Conservation (phyloP, 2,329 filamentous ascomycete genomes). For the Aspergillus melleus region DNA sequence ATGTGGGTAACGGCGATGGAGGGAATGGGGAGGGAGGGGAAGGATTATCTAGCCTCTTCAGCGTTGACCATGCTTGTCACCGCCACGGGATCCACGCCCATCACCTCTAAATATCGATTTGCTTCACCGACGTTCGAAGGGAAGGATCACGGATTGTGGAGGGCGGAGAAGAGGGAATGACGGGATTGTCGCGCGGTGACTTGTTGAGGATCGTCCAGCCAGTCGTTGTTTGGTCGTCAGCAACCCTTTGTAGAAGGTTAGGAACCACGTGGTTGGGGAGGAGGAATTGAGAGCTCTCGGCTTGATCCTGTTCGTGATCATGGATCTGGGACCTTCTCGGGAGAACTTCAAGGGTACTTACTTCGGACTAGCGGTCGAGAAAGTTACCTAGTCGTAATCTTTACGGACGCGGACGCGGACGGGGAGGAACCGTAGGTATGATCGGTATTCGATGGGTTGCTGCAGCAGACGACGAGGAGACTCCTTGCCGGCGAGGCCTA, state of each 20-base stretch:
- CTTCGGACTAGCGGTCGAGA: too few species aligned
- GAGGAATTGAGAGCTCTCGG: not conserved
- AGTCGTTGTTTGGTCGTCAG: not conserved
- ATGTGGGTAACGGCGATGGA: not conserved
- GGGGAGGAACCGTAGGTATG: too few species aligned
- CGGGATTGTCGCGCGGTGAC: not conserved
- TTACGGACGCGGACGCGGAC: too few species aligned
- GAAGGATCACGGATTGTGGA: not conserved
- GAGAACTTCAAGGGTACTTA: not conserved
- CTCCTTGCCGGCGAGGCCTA: too few species aligned
- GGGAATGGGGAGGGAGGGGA: not conserved
- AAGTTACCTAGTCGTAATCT: too few species aligned
- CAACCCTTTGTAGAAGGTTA: not conserved
- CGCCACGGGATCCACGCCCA: not conserved
- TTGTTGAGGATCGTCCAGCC: not conserved
- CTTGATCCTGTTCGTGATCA: not conserved
- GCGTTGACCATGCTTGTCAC: not conserved
- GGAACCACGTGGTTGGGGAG: not conserved
- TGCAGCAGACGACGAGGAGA: too few species aligned
- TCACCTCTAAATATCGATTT: not conserved
- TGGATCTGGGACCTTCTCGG: too few species aligned
- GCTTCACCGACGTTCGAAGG: not conserved
- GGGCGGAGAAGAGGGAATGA: not conserved
- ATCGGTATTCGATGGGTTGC: too few species aligned
- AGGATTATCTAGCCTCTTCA: not conserved